Evolutionary conservation across 2,329 filamentous ascomycete species (phyloP).

Genomic region (Paecilomyces sp.): DNA sequence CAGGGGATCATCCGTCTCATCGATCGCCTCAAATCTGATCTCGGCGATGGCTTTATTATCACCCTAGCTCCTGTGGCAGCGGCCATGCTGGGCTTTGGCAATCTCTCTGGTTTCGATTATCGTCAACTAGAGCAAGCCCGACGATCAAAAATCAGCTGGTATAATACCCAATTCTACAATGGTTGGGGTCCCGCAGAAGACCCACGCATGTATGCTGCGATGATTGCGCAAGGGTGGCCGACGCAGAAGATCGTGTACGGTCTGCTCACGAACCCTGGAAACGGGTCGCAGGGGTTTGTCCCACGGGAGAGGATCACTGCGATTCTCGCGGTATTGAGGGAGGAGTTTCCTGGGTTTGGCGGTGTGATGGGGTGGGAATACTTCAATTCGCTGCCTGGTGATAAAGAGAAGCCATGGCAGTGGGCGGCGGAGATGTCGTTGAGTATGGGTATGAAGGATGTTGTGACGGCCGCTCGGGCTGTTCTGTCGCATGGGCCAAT

Average conservation of each 20-base stretch:
- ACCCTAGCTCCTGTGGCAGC: conserved; percentile 77
- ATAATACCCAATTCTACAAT: conserved; percentile 90
- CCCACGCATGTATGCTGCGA: conserved; percentile 35
- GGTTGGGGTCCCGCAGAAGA: conserved; percentile 68
- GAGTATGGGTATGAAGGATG: conserved; percentile 35
- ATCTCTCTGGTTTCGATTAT: conserved; percentile 78
- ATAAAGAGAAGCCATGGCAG: conserved; percentile 58
- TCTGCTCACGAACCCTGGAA: conserved; percentile 68
- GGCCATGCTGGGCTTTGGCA: conserved; percentile 55
- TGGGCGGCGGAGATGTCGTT: conserved; percentile 67
- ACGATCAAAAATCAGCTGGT: conserved; percentile 66
- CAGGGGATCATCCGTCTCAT: conserved; percentile 60
- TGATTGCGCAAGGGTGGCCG: conserved; percentile 56
- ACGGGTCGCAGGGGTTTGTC: conserved; percentile 61
- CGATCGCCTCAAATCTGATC: conserved; percentile 52
- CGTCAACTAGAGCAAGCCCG: conserved; percentile 62
- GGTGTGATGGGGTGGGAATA: conserved; percentile 96
- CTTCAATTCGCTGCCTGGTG: conserved; percentile 71
- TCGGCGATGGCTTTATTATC: conserved; percentile 58
- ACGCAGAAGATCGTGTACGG: conserved; percentile 70
- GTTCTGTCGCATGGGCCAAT: conserved; percentile 19
- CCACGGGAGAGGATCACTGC: conserved; percentile 50
- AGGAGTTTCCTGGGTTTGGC: conserved; percentile 63
- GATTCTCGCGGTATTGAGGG: conserved; percentile 51
- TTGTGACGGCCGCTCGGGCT: conserved; percentile 26